Evolutionary conservation across 768 basidiomycete genomes (phyloP).

Genomic region (Tulasnella sp.): DNA sequence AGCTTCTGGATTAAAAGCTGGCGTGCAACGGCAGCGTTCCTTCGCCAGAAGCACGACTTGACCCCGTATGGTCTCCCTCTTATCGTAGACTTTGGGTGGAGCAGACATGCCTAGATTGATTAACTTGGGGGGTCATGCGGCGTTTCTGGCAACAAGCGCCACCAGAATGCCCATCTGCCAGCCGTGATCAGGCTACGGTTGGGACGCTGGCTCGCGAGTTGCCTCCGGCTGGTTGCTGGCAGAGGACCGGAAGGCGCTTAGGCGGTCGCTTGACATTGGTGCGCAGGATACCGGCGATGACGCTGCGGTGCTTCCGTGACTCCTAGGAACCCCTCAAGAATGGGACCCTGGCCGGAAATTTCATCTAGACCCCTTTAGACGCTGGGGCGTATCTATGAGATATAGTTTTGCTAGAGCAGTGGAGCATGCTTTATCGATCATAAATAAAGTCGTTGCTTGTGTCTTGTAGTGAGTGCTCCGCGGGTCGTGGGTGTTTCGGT

Average conservation of each 20-base stretch:
- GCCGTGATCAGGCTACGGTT: background rate
- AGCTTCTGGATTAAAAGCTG: conserved; percentile 21
- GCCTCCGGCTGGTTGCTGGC: background rate
- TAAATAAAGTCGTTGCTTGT: background rate
- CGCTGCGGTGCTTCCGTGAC: background rate
- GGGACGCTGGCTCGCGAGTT: background rate
- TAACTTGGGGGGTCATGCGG: background rate
- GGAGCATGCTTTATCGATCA: background rate
- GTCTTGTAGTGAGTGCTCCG: background rate
- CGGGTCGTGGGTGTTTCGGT: background rate
- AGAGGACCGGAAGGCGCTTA: background rate
- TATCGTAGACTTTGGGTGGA: conserved; percentile 56
- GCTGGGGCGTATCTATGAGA: background rate
- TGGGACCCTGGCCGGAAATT: background rate
- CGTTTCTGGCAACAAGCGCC: background rate
- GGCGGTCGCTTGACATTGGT: background rate
- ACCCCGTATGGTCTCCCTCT: conserved; percentile 63
- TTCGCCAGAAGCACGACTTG: conserved; percentile 57
- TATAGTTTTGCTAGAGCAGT: background rate
- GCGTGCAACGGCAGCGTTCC: conserved; percentile 20
- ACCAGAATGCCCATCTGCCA: background rate
- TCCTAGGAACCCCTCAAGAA: background rate
- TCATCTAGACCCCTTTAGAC: background rate
- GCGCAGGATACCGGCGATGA: background rate
- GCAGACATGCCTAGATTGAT: conserved; percentile 6